Conservation (phyloP, 495 filamentous ascomycete genomes). For the Aspergillus ellipticus region DNA sequence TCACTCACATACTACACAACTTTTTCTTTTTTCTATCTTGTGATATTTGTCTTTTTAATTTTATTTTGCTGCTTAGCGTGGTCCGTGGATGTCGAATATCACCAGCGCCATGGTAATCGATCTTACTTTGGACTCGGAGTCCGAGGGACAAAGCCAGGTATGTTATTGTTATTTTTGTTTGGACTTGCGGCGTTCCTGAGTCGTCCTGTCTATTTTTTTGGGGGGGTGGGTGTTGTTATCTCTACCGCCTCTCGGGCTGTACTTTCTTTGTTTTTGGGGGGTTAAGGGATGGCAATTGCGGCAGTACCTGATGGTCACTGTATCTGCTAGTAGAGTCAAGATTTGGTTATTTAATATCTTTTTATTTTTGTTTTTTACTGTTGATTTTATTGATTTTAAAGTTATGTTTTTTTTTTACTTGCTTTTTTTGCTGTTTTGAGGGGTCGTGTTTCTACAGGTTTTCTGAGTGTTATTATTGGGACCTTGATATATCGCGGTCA, state of each 20-base stretch:
- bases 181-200: not conserved
- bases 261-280: not conserved
- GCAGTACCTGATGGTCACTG: too few species aligned
- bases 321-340: too few species aligned
- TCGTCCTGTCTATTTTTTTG: not conserved
- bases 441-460: not conserved
- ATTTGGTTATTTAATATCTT: not conserved
- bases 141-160: conserved; percentile 11
- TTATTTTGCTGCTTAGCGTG: too few species aligned
- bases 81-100: not conserved
- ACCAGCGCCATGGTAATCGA: conserved; percentile 19
- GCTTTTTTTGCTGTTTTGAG: not conserved
- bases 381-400: not conserved
- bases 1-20: too few species aligned
- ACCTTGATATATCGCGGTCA: not conserved
- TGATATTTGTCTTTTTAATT: not conserved
- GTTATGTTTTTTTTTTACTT: not conserved
- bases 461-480: not conserved
- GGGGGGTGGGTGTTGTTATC: not conserved
- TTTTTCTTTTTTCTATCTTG: not conserved
- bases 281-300: too few species aligned
- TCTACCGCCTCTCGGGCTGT: not conserved
- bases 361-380: not conserved
- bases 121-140: conserved; percentile 23
- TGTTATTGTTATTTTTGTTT: conserved; percentile 6